phyloP scores from a whole-genome alignment of 805 yeast genomes.

The Candida tammaniensis region DNA sequence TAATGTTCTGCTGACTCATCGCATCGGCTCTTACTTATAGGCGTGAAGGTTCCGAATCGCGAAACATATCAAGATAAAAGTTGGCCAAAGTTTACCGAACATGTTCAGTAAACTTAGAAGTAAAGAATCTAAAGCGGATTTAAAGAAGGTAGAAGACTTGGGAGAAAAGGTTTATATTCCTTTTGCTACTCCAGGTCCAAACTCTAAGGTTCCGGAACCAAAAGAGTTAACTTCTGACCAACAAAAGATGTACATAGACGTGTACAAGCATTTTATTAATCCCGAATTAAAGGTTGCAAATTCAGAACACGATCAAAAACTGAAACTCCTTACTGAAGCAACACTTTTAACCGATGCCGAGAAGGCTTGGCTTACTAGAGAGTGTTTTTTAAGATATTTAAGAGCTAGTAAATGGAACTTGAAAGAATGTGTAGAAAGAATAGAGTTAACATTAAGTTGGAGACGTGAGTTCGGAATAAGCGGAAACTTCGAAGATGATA shows the following conservation, averaged over 20 bases:
- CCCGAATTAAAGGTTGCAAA: slow-evolving; percentile 49
- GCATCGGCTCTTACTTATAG: no score
- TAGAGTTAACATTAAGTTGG: slow-evolving; percentile 83
- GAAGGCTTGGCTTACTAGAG: slow-evolving; percentile 90
- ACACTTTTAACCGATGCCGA: slow-evolving; percentile 43
- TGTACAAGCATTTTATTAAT: slow-evolving; percentile 59
- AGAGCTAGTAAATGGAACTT: slow-evolving; percentile 92
- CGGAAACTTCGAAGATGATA: slow-evolving; percentile 41
- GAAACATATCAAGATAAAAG: no score
- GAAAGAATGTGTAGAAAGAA: slow-evolving; percentile 66
- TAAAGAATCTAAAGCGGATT: slow-evolving; percentile 13
- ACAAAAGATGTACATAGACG: slow-evolving; percentile 55
- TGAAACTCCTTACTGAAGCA: slow-evolving; percentile 26
- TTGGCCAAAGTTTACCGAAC: no score
- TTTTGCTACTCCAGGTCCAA: slow-evolving; percentile 20
- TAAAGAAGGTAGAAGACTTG: slow-evolving; percentile 5
- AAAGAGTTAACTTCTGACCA: slow-evolving; percentile 53
- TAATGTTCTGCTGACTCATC: no score
- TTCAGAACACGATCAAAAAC: slow-evolving; percentile 47
- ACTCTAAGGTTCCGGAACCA: slow-evolving; percentile 48
- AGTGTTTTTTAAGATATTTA: slow-evolving; percentile 84
- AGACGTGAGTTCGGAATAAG: slow-evolving; percentile 82
- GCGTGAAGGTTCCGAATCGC: no score
- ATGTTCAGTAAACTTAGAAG: slow-evolving; percentile 20
- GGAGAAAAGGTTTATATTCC: slow-evolving; percentile 17